A percentile compares a stretch with the other conserved stretches of the same genome.
These are phyloP conservation scores for Gloeopeniophorella convolvens DNA, from an alignment of 768 basidiomycete species.

Conservation along the genomic window DNA sequence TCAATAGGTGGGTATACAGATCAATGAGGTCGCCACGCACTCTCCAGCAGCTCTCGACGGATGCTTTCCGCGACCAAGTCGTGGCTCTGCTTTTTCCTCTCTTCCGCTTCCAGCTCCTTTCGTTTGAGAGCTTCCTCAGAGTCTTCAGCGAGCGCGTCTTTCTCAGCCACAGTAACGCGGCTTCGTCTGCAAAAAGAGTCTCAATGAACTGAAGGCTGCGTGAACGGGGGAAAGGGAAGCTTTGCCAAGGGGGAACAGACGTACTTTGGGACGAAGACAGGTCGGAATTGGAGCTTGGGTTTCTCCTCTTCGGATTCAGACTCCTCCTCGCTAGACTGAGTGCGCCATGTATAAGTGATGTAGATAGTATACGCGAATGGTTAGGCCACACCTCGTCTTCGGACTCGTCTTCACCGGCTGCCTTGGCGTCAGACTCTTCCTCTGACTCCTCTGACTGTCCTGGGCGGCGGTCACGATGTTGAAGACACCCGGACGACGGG, in stretches of 20 bases:
- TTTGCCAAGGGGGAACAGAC: slow-evolving; percentile 24
- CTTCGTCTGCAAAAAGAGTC: slow-evolving; percentile 46
- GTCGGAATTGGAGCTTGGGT: slow-evolving; percentile 74
- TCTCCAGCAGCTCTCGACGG: slow-evolving; percentile 82
- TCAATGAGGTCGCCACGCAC: slow-evolving; percentile 40
- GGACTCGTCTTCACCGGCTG: slow-evolving; percentile 29
- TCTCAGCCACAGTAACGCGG: slow-evolving; percentile 66
- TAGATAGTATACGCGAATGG: slow-evolving; percentile 3
- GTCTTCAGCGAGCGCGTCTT: slow-evolving; percentile 60
- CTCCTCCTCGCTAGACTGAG: slow-evolving; percentile 81
- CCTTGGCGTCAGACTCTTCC: slow-evolving; percentile 38
- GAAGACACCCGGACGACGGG: slow-evolving; percentile 17
- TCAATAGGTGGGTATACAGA: background rate
- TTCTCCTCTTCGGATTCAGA: slow-evolving; percentile 72
- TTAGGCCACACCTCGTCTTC: slow-evolving; percentile 42
- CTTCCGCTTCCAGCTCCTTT: slow-evolving; percentile 71
- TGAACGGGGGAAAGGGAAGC: background rate
- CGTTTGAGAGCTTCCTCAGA: slow-evolving; percentile 66
- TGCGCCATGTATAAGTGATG: slow-evolving; percentile 20
- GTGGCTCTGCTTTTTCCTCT: slow-evolving; percentile 83
- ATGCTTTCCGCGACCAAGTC: slow-evolving; percentile 94
- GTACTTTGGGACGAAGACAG: slow-evolving; percentile 93
- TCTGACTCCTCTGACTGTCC: slow-evolving; percentile 39
- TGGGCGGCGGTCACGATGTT: slow-evolving; percentile 19
- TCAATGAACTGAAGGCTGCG: background rate